phyloP scores from a whole-genome alignment of 768 basidiomycete genomes.

The Hericium alpestre region DNA sequence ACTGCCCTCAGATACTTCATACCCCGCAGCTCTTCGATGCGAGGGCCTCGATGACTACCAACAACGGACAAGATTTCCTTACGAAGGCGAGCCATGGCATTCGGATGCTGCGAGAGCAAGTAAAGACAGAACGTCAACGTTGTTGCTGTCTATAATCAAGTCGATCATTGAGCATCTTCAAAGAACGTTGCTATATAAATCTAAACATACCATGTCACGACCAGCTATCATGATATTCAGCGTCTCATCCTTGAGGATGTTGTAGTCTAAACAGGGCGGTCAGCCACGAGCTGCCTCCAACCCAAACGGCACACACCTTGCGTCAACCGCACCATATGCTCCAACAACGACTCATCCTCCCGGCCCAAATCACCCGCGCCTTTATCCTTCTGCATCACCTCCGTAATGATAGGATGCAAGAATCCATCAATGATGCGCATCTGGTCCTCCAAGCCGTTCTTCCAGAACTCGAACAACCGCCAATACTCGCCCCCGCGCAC shows the following conservation, averaged over 20 bases:
- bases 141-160: background rate
- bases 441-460: background rate
- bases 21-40: conserved; percentile 23
- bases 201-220: conserved; percentile 17
- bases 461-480: background rate
- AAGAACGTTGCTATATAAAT: conserved; percentile 16
- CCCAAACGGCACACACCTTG: conserved; percentile 19
- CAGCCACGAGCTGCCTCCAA: too few relatives aligned
- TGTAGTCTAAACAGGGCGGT: background rate
- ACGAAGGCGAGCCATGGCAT: background rate
- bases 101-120: background rate
- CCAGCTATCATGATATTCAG: conserved; percentile 23
- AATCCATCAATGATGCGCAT: conserved; percentile 2
- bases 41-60: conserved; percentile 10
- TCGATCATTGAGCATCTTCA: background rate
- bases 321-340: conserved; percentile 44
- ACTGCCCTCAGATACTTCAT: conserved; percentile 22
- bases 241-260: conserved; percentile 10
- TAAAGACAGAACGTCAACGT: background rate
- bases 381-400: conserved; percentile 9
- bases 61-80: background rate
- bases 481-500: background rate
- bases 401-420: conserved; percentile 1
- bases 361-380: background rate
- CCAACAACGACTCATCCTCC: conserved; percentile 37